These are phyloP conservation scores for Xylaria intraflava DNA, from an alignment of 495 filamentous ascomycete genomes.

Conservation along the genomic window DNA sequence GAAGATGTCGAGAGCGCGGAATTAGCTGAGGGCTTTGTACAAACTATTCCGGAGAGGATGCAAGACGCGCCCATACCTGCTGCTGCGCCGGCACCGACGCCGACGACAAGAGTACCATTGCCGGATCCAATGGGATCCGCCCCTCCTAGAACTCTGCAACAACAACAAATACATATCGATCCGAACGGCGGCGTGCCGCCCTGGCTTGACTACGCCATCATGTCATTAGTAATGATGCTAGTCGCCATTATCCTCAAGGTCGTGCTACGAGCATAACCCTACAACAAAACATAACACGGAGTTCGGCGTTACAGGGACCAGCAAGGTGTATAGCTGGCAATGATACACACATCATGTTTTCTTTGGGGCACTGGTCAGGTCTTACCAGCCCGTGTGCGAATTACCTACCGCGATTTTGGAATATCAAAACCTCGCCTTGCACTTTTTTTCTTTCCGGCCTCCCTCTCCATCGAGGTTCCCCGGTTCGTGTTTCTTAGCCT, in stretches of 20 bases:
- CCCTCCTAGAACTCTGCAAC: background rate
- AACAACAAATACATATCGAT: slow-evolving; percentile 9
- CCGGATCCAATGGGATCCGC: slow-evolving; percentile 16
- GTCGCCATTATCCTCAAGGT: slow-evolving; percentile 47
- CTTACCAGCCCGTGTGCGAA: too few species aligned
- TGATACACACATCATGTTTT: background rate
- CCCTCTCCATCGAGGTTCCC: too few species aligned
- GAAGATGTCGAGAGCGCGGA: slow-evolving; percentile 34
- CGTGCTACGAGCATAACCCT: slow-evolving; percentile 12
- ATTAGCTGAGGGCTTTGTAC: slow-evolving; percentile 45
- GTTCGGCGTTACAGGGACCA: background rate
- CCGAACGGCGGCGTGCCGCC: slow-evolving; percentile 40
- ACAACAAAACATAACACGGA: background rate
- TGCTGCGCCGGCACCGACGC: slow-evolving; percentile 29
- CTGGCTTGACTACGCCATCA: slow-evolving; percentile 58
- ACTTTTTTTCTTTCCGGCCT: too few species aligned
- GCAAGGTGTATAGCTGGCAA: too few species aligned
- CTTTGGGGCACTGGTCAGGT: too few species aligned
- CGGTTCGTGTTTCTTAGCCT: too few species aligned
- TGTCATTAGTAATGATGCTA: slow-evolving; percentile 44
- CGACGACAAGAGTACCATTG: slow-evolving; percentile 31
- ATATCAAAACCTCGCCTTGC: too few species aligned
- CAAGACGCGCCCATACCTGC: slow-evolving; percentile 7
- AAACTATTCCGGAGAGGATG: slow-evolving; percentile 26
- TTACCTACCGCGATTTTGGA: too few species aligned